A percentile compares a stretch with the other conserved stretches of the same genome.
Evolutionary conservation across 2,329 filamentous ascomycete species (phyloP).

Genomic region (Polytolypa hystricis): DNA sequence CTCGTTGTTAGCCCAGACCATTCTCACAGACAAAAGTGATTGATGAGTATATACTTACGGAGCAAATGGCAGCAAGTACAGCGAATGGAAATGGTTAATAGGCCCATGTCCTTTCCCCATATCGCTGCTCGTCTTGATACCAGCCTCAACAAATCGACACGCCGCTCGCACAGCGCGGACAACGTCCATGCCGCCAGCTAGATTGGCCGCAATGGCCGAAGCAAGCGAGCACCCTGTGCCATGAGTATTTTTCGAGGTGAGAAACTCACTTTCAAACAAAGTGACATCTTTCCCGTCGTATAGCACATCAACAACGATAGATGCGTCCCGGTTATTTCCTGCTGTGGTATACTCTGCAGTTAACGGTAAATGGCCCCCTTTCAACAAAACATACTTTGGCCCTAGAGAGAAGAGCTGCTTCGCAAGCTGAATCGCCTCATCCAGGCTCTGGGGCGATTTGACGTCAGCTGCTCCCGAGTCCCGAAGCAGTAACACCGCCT

Average conservation of each 20-base stretch:
- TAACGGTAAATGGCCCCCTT: constrained; percentile 83
- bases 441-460: constrained; percentile 44
- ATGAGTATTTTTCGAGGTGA: constrained; percentile 71
- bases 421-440: constrained; percentile 59
- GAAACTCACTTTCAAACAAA: constrained; percentile 59
- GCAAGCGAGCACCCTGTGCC: constrained; percentile 92
- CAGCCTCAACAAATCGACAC: constrained; percentile 50
- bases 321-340: constrained; percentile 45
- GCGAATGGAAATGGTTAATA: constrained; percentile 57
- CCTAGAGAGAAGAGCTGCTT: constrained; percentile 56
- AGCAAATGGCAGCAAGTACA: constrained; percentile 48
- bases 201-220: constrained; percentile 56
- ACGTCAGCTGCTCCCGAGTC: constrained; percentile 25
- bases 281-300: constrained; percentile 50
- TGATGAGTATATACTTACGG: constrained; percentile 32
- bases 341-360: constrained; percentile 51
- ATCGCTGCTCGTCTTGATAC: constrained; percentile 46
- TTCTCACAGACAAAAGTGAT: neutral
- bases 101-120: constrained; percentile 51
- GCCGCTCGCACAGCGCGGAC: constrained; percentile 43
- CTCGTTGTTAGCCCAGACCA: neutral
- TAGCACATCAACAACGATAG: constrained; percentile 66
- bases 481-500: constrained; percentile 34
- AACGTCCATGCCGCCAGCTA: constrained; percentile 41
- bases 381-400: constrained; percentile 70